Evolutionary conservation across 2,329 filamentous ascomycete genomes (phyloP).

Genomic region (Phialocephala sp.): DNA sequence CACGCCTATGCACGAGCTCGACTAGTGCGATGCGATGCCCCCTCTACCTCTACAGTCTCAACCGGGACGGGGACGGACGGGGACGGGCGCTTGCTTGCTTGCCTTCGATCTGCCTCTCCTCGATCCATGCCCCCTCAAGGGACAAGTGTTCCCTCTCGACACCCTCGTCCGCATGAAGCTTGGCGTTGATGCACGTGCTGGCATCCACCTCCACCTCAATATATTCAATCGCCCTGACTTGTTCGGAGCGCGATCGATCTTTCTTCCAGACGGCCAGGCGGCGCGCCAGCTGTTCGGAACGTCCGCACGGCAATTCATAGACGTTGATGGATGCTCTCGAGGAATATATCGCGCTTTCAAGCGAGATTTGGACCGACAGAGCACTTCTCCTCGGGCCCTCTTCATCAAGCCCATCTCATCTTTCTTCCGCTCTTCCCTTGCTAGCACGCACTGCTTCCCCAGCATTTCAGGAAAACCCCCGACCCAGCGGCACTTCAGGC

Average conservation of each 20-base stretch:
- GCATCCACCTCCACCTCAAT: constrained; percentile 2
- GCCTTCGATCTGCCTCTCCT: too few species aligned
- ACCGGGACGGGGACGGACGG: too few species aligned
- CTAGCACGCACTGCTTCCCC: background rate
- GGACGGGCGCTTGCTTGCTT: too few species aligned
- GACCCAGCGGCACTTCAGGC: background rate
- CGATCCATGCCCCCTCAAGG: background rate
- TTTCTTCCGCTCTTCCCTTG: constrained; percentile 3
- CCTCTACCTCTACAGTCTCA: background rate
- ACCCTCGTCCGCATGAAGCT: background rate
- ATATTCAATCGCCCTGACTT: background rate
- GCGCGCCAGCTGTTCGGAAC: background rate
- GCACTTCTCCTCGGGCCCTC: background rate
- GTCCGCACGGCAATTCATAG: background rate
- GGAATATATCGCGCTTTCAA: background rate
- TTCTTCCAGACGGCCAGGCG: background rate
- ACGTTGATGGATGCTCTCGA: background rate
- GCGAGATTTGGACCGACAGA: constrained; percentile 6
- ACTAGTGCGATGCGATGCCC: background rate
- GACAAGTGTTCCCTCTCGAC: background rate
- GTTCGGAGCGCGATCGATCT: constrained; percentile 5
- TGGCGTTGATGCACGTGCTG: background rate
- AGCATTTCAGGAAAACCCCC: constrained; percentile 11
- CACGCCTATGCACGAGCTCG: background rate
- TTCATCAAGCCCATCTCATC: background rate